Conservation (phyloP, 495 filamentous ascomycete genomes). For the Pseudomonodictys pantanalensis region DNA sequence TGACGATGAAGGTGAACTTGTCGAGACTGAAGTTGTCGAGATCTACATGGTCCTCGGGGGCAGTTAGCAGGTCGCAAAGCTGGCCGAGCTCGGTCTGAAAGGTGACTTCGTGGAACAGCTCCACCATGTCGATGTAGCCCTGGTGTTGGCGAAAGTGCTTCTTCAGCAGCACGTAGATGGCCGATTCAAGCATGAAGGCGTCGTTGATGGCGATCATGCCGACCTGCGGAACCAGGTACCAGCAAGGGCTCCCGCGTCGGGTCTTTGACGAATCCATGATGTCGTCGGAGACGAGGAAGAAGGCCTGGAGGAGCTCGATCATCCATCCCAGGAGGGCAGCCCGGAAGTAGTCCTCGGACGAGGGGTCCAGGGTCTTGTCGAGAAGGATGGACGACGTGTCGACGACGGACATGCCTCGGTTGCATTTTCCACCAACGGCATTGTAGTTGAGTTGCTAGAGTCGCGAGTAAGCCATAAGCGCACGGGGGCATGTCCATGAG, state of each 20-base stretch:
- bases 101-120: conserved; percentile 92
- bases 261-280: conserved; percentile 97
- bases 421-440: conserved; percentile 91
- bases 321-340: conserved; percentile 89
- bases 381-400: conserved; percentile 83
- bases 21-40: conserved; percentile 89
- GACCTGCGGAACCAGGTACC: conserved; percentile 84
- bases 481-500: background rate
- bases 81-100: conserved; percentile 95
- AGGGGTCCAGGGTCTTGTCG: conserved; percentile 60
- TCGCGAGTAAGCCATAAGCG: conserved; percentile 28
- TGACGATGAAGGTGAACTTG: conserved; percentile 97
- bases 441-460: conserved; percentile 75
- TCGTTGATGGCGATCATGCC: conserved; percentile 98
- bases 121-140: conserved; percentile 81
- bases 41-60: conserved; percentile 87
- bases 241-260: conserved; percentile 88
- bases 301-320: conserved; percentile 95
- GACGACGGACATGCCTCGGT: conserved; percentile 95
- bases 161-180: conserved; percentile 88
- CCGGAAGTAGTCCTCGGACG: conserved; percentile 71
- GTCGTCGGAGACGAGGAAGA: conserved; percentile 97
- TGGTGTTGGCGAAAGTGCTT: conserved; percentile 86
- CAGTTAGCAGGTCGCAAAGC: conserved; percentile 89
- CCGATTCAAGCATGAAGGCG: conserved; percentile 88